phyloP scores from a whole-genome alignment of 495 filamentous ascomycete species.

The Aspergillus mulundensis region DNA sequence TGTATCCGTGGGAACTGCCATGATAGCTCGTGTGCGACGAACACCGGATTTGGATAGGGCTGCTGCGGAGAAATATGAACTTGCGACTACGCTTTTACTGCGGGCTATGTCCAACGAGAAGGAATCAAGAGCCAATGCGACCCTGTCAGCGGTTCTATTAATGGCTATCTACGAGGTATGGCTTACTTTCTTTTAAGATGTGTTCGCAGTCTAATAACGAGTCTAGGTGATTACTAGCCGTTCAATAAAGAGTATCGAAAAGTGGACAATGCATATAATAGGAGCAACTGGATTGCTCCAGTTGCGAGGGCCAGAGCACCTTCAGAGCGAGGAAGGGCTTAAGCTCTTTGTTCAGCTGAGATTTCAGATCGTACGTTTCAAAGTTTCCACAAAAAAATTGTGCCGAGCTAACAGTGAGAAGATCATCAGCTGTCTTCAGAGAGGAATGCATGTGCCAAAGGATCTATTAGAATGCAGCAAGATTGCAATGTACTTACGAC shows the following conservation, averaged over 20 bases:
- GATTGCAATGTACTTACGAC: constrained; percentile 33
- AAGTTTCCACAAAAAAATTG: background rate
- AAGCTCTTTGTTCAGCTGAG: constrained; percentile 56
- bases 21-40: constrained; percentile 40
- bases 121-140: constrained; percentile 57
- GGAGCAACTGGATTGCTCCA: constrained; percentile 55
- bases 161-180: constrained; percentile 50
- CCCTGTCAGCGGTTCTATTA: constrained; percentile 58
- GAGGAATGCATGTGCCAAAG: constrained; percentile 31
- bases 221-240: constrained; percentile 46
- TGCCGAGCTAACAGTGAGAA: constrained; percentile 10
- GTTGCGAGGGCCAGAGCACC: constrained; percentile 53
- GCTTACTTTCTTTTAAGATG: background rate
- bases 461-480: constrained; percentile 33
- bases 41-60: constrained; percentile 29
- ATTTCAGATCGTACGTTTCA: constrained; percentile 39
- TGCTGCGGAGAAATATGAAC: constrained; percentile 46
- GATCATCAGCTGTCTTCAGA: constrained; percentile 41
- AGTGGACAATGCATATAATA: constrained; percentile 57
- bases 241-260: constrained; percentile 39
- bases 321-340: constrained; percentile 50
- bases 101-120: constrained; percentile 48
- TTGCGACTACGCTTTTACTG: constrained; percentile 47
- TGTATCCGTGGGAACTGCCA: constrained; percentile 48
- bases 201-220: constrained; percentile 7